Evolutionary conservation across 208 protist genomes (phyloP).

Genomic region (Leptomonas pyrrhocoris): DNA sequence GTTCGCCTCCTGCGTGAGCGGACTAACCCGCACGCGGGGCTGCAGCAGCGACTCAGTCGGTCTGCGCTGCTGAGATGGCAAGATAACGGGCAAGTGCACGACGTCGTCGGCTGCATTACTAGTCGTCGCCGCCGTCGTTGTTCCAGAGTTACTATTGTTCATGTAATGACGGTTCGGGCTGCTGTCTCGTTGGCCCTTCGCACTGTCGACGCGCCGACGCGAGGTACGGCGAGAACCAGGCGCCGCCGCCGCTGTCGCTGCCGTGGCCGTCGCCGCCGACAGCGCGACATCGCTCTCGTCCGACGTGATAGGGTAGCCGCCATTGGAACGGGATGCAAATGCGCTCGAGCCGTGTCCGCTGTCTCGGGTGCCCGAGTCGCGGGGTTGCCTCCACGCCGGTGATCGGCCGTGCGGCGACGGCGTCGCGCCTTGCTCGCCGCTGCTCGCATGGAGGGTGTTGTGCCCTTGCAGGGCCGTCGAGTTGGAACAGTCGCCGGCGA

Average conservation of each 20-base stretch:
- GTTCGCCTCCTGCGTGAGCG: background rate
- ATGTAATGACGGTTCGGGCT: constrained; percentile 2
- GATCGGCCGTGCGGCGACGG: constrained; percentile 3
- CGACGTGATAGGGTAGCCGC: constrained; percentile 6
- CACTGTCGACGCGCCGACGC: constrained; percentile 7
- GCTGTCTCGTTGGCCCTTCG: background rate
- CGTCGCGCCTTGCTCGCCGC: background rate
- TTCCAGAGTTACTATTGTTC: too few relatives aligned
- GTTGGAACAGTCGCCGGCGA: background rate
- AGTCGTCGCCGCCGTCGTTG: constrained; percentile 2
- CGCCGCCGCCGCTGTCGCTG: background rate
- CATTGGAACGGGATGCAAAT: constrained; percentile 2
- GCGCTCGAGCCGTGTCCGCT: constrained; percentile 9
- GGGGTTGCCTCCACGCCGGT: background rate
- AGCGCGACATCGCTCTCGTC: background rate
- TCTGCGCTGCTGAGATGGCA: constrained; percentile 19
- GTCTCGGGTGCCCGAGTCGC: background rate
- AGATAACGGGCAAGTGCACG: constrained; percentile 12
- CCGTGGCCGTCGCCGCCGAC: background rate
- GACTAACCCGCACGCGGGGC: constrained; percentile 8
- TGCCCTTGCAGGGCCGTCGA: background rate
- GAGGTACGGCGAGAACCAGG: background rate
- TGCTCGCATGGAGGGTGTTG: constrained; percentile 9
- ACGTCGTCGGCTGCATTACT: background rate
- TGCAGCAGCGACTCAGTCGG: constrained; percentile 6